Percentiles rank a stretch among this genome's conserved stretches.
phyloP scores from a whole-genome alignment of 768 basidiomycete species.

The Myochromella boudieri region DNA sequence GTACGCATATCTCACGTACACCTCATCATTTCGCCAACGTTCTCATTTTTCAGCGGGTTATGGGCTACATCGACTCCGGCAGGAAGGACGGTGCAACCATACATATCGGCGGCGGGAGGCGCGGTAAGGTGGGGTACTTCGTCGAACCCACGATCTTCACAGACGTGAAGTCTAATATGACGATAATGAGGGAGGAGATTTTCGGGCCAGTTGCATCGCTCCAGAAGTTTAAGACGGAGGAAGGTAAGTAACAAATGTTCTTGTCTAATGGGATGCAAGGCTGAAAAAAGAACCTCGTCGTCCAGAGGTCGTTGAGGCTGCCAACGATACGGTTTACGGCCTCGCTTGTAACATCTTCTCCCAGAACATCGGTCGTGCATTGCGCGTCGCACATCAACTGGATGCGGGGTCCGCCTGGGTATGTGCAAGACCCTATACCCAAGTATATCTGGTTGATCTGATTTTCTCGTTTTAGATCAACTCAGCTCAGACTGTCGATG shows the following conservation, averaged over 20 bases:
- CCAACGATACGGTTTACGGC: slow-evolving; percentile 20
- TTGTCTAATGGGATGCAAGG: neutral
- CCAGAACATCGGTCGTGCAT: slow-evolving; percentile 19
- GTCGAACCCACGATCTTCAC: slow-evolving; percentile 71
- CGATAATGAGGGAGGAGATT: slow-evolving; percentile 67
- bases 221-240: slow-evolving; percentile 64
- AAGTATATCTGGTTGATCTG: neutral
- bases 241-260: slow-evolving; percentile 20
- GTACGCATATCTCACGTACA: too few relatives aligned
- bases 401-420: slow-evolving; percentile 69
- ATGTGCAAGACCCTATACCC: slow-evolving; percentile 11
- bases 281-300: neutral
- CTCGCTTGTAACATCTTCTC: slow-evolving; percentile 22
- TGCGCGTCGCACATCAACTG: slow-evolving; percentile 49
- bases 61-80: slow-evolving; percentile 71
- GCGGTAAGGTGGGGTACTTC: slow-evolving; percentile 66
- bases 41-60: slow-evolving; percentile 62
- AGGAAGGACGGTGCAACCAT: slow-evolving; percentile 64
- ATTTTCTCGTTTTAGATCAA: slow-evolving; percentile 37
- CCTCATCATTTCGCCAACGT: too few relatives aligned
- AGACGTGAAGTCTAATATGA: slow-evolving; percentile 60
- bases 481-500: slow-evolving; percentile 41
- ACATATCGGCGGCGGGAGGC: slow-evolving; percentile 54
- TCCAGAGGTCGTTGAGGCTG: slow-evolving; percentile 23
- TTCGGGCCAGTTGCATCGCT: slow-evolving; percentile 77